Conservation (phyloP, 2,329 filamentous ascomycete genomes). For the Simplicillium sp. region DNA sequence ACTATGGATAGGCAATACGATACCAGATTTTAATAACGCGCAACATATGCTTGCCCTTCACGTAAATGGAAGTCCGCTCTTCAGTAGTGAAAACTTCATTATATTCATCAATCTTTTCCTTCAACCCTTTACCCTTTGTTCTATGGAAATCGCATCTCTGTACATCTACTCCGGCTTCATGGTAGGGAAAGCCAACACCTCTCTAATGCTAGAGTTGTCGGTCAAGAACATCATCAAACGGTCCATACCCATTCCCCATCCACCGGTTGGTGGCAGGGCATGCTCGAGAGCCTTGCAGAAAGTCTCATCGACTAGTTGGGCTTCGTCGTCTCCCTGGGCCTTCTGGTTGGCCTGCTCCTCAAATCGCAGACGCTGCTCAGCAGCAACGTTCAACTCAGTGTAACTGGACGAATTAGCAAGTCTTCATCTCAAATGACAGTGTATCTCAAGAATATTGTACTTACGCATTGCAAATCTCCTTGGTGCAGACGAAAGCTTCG, state of each 20-base stretch:
- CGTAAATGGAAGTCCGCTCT: no score
- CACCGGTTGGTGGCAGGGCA: constrained; percentile 85
- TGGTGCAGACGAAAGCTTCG: constrained; percentile 73
- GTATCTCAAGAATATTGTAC: constrained; percentile 3
- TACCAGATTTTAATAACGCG: no score
- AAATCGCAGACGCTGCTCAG: constrained; percentile 76
- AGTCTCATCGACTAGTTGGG: constrained; percentile 90
- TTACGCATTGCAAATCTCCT: constrained; percentile 82
- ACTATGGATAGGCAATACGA: no score
- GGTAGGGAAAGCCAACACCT: constrained; percentile 93
- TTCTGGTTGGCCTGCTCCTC: constrained; percentile 96
- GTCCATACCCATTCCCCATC: constrained; percentile 95
- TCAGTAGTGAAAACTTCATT: constrained; percentile 1
- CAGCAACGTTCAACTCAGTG: constrained; percentile 88
- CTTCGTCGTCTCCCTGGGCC: constrained; percentile 93
- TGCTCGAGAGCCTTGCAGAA: constrained; percentile 88
- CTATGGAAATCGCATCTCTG: constrained; percentile 5
- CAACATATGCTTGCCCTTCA: no score
- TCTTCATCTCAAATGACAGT: background rate
- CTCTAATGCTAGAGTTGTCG: constrained; percentile 87
- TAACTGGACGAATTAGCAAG: constrained; percentile 35
- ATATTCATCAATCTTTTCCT: constrained; percentile 7
- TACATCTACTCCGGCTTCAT: constrained; percentile 73
- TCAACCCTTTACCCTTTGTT: background rate
- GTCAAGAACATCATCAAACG: constrained; percentile 93